These are phyloP conservation scores for Lichtheimia hyalospora DNA, from an alignment of 371 early-diverging fungal species.

Conservation along the genomic window DNA sequence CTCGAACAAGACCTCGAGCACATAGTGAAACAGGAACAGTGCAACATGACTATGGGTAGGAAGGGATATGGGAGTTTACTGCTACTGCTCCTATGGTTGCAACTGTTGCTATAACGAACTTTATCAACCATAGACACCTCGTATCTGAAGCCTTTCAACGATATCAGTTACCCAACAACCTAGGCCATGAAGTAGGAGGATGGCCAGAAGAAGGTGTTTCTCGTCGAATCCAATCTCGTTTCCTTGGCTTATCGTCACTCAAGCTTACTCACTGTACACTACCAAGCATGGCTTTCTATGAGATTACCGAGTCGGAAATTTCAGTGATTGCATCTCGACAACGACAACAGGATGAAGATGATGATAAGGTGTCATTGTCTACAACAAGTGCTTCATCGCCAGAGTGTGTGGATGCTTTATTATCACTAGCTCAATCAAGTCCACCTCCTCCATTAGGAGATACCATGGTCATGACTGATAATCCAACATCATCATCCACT, in stretches of 20 bases:
- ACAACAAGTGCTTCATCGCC: neutral
- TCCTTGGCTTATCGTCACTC: slow-evolving; percentile 31
- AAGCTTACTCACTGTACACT: slow-evolving; percentile 17
- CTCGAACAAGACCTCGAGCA: slow-evolving; percentile 16
- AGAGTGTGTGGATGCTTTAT: slow-evolving; percentile 12
- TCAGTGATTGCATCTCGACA: slow-evolving; percentile 26
- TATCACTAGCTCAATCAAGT: slow-evolving; percentile 5
- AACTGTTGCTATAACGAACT: neutral
- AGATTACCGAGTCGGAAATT: slow-evolving; percentile 48
- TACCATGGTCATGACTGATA: neutral
- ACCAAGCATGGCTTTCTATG: slow-evolving; percentile 30
- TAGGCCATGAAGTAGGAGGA: slow-evolving; percentile 11
- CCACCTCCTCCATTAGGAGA: neutral
- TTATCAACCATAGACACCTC: slow-evolving; percentile 7
- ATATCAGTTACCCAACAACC: slow-evolving; percentile 16
- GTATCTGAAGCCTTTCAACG: slow-evolving; percentile 26
- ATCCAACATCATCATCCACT: neutral
- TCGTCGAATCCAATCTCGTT: slow-evolving; percentile 29
- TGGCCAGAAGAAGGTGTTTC: slow-evolving; percentile 22
- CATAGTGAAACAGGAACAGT: slow-evolving; percentile 19
- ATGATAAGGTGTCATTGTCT: neutral
- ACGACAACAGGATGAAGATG: neutral
- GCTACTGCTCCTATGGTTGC: neutral
- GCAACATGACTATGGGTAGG: slow-evolving; percentile 10
- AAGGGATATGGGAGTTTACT: neutral